These are phyloP conservation scores for Periconia sp. DNA, from an alignment of 2,329 filamentous ascomycete genomes.

Conservation along the genomic window DNA sequence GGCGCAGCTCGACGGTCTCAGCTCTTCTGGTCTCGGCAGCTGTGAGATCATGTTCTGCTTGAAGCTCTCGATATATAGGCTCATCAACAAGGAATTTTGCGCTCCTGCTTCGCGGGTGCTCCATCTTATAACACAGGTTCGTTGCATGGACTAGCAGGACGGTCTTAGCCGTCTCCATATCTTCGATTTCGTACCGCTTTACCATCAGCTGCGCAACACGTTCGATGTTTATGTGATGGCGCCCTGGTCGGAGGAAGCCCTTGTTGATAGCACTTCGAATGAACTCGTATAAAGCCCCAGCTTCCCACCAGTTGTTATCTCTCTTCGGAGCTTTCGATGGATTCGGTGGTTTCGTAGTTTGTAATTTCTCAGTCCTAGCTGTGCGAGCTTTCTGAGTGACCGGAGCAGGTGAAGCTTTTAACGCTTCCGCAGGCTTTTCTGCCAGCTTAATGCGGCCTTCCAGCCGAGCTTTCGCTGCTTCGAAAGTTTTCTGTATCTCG, in stretches of 20 bases:
- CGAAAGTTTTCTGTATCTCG: slow-evolving; percentile 32
- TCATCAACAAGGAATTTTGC: slow-evolving; percentile 36
- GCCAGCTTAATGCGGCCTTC: slow-evolving; percentile 33
- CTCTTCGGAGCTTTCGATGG: slow-evolving; percentile 38
- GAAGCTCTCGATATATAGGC: slow-evolving; percentile 41
- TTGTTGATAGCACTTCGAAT: slow-evolving; percentile 47
- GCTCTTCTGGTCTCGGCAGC: slow-evolving; percentile 38
- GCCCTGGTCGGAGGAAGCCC: slow-evolving; percentile 30
- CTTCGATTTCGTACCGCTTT: slow-evolving; percentile 46
- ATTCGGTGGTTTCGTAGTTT: slow-evolving; percentile 12
- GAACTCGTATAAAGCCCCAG: slow-evolving; percentile 46
- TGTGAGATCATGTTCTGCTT: slow-evolving; percentile 30
- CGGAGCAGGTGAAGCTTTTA: slow-evolving; percentile 15
- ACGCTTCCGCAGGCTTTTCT: slow-evolving; percentile 10
- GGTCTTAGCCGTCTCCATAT: slow-evolving; percentile 36
- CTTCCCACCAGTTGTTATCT: slow-evolving; percentile 48
- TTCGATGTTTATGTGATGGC: slow-evolving; percentile 39
- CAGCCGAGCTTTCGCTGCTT: slow-evolving; percentile 34
- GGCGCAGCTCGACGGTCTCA: slow-evolving; percentile 35
- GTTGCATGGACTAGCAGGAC: slow-evolving; percentile 44
- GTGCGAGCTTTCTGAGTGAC: slow-evolving; percentile 9
- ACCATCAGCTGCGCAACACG: slow-evolving; percentile 41
- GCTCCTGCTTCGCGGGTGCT: slow-evolving; percentile 38
- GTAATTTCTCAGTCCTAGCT: slow-evolving; percentile 11
- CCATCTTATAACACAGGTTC: slow-evolving; percentile 48